phyloP scores from a whole-genome alignment of 176 grass and related monocot species.

The Pharus latifolius region DNA sequence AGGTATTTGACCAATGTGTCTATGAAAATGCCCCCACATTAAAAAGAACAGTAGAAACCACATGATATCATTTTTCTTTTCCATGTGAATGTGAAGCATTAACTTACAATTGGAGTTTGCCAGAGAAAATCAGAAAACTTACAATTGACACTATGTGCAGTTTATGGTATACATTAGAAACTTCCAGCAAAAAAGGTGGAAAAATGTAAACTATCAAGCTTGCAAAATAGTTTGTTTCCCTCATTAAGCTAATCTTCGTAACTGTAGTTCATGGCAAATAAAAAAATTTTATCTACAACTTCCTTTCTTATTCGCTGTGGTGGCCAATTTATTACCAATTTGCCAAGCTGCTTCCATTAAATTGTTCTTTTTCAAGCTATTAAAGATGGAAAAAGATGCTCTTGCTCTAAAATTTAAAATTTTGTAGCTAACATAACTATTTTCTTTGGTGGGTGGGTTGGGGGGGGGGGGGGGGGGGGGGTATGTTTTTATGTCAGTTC shows the following conservation, averaged over 20 bases:
- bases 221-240: background rate
- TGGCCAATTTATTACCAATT: background rate
- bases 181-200: background rate
- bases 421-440: no score
- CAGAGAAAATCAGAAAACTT: background rate
- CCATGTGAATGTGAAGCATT: background rate
- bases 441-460: no score
- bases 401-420: no score
- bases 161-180: background rate
- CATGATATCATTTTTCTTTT: no score
- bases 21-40: no score
- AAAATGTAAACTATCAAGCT: background rate
- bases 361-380: no score
- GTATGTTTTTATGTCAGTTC: slow-evolving; percentile 8
- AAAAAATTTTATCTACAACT: background rate
- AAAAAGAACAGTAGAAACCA: no score
- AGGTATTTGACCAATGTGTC: background rate
- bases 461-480: no score
- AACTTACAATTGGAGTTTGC: background rate
- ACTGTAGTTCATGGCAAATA: background rate
- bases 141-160: background rate
- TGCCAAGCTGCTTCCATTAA: background rate
- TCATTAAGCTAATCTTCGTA: background rate
- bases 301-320: background rate
- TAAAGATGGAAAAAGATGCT: no score